A percentile compares a stretch with the other conserved stretches of the same genome.
Evolutionary conservation across 148 eudicot genomes (phyloP).

Genomic region (Arbutus unedo): DNA sequence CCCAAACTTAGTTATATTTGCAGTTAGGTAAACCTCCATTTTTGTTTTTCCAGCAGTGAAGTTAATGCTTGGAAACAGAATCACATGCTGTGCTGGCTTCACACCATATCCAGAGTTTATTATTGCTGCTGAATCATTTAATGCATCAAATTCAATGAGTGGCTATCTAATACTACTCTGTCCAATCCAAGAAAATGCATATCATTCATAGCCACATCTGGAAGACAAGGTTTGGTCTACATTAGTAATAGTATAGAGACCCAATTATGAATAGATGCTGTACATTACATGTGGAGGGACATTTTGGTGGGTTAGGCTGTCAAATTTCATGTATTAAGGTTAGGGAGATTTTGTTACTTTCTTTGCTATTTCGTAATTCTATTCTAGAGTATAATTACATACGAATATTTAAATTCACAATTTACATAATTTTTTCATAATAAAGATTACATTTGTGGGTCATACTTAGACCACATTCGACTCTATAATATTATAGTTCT

Average conservation of each 20-base stretch:
- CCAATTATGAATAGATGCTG: background rate
- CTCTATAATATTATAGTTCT: background rate
- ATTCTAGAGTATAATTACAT: background rate
- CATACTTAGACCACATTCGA: background rate
- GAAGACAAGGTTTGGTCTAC: background rate
- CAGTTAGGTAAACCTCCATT: too few relatives aligned
- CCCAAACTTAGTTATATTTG: background rate
- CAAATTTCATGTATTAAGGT: too few relatives aligned
- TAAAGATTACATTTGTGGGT: background rate
- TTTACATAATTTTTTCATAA: background rate
- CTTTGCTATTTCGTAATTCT: background rate
- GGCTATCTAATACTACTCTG: background rate
- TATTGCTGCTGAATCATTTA: background rate
- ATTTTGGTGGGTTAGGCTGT: background rate
- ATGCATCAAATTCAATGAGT: background rate
- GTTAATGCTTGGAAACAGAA: constrained; percentile 13
- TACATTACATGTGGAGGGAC: background rate
- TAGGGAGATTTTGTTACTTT: background rate
- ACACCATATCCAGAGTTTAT: constrained; percentile 3
- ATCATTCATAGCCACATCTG: background rate
- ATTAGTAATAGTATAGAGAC: too few relatives aligned
- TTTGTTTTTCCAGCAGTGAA: background rate
- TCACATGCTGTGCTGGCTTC: constrained; percentile 14
- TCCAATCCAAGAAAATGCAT: background rate
- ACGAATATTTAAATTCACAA: background rate